phyloP scores from a whole-genome alignment of 371 early-diverging fungal species.

The Fennellomyces sp. region DNA sequence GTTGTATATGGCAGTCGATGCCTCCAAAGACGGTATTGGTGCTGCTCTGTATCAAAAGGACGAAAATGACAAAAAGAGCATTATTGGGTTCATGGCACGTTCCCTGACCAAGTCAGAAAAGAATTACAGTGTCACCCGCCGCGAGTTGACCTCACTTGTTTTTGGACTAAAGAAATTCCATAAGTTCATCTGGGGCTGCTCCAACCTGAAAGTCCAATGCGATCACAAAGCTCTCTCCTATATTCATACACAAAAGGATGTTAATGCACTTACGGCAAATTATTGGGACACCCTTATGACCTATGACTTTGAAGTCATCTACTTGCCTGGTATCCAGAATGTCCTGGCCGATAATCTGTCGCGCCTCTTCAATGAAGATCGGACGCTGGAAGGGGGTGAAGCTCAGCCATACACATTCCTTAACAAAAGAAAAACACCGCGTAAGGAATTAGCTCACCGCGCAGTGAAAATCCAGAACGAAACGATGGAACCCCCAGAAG shows the following conservation, averaged over 20 bases:
- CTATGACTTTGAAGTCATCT: slow-evolving; percentile 22
- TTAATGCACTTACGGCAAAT: slow-evolving; percentile 22
- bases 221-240: slow-evolving; percentile 26
- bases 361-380: slow-evolving; percentile 10
- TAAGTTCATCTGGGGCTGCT: slow-evolving; percentile 36
- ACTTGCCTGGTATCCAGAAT: slow-evolving; percentile 25
- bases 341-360: slow-evolving; percentile 22
- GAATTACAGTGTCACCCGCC: slow-evolving; percentile 11
- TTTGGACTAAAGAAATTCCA: slow-evolving; percentile 22
- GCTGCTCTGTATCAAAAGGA: slow-evolving; percentile 32
- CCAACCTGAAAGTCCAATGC: slow-evolving; percentile 8
- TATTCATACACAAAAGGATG: slow-evolving; percentile 22
- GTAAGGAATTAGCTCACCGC: no score
- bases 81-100: slow-evolving; percentile 23
- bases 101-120: slow-evolving; percentile 11
- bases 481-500: neutral
- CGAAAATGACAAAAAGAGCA: neutral
- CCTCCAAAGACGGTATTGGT: slow-evolving; percentile 40
- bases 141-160: slow-evolving; percentile 20
- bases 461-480: neutral
- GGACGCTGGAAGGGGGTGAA: slow-evolving; percentile 22
- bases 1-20: slow-evolving; percentile 43
- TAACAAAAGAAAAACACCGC: no score
- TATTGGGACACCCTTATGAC: slow-evolving; percentile 28
- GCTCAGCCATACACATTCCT: no score